Evolutionary conservation across 148 eudicot species (phyloP).

Genomic region (Chenopodium quinoa): DNA sequence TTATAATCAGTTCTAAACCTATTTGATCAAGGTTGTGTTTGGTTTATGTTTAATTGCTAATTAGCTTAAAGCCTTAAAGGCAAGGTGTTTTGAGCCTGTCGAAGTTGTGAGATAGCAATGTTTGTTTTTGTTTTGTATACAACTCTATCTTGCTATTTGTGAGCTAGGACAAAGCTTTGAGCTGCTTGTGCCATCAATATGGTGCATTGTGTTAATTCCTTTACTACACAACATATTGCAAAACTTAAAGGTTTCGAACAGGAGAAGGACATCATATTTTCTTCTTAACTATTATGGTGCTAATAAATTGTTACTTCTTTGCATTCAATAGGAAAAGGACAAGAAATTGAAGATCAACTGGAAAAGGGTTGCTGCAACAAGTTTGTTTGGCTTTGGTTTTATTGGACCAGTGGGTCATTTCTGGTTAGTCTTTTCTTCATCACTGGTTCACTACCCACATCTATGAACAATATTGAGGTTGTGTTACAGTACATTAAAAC

Average conservation of each 20-base stretch:
- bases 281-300: not conserved
- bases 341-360: constrained; percentile 64
- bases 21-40: not conserved
- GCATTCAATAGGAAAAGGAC: constrained; percentile 48
- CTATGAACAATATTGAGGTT: not conserved
- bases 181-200: not conserved
- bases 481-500: not conserved
- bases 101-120: not conserved
- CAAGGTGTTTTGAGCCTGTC: not conserved
- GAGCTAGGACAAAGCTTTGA: not conserved
- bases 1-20: not conserved
- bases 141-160: not conserved
- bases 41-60: not conserved
- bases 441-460: not conserved
- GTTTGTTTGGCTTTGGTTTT: constrained; percentile 90
- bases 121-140: not conserved
- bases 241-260: not conserved
- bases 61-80: not conserved
- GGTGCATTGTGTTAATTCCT: not conserved
- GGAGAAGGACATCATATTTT: not conserved
- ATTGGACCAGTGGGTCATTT: constrained; percentile 97
- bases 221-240: not conserved
- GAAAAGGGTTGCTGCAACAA: constrained; percentile 90
- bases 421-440: constrained; percentile 53
- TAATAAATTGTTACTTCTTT: not conserved